Evolutionary conservation across 345 rosid species (phyloP), one percentile per base, ranked within the genome.

Genomic region (Xanthoceras sorbifolium): DNA sequence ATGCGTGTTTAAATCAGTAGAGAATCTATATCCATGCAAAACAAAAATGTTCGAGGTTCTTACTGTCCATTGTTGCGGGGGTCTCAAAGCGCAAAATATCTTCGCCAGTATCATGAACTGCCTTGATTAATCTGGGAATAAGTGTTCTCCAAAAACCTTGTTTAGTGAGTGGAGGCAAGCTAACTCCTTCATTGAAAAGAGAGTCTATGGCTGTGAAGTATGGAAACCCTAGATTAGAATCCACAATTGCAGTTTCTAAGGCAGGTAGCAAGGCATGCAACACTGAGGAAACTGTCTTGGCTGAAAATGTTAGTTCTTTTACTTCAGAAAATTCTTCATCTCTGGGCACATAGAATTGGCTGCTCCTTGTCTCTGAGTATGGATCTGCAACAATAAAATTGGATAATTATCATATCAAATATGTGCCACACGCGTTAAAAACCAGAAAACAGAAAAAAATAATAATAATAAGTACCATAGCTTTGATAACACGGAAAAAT

Each of bases 321-420:
- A 82, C 32, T 60, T 81, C 84, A 1, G 95, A 82, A 80, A 94
- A 94, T 52, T 80, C 84, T 73, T 94, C 98, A 57, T 93, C 97
- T 66, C 97, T 84, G 0, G 97, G 98, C 22, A 94, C 97, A 31
- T 93, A 94, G 55, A 89, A 34, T 20, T 5, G 28, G 3, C 74
- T 61, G 22, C 77, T 52, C 64, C 80, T 87, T 70, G 71, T 57
- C 87, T 94, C 98, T 4, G 90, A 66, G 5, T 17, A 34, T 14
- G 86, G 88, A 80, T 89, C 93, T 91, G 79, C 83, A 62, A 1
- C 26, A 40, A 3, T 28, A 28, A 23, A 57, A 11, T 36, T 6
- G 20, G 22, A 23, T 29, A 12, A 25, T 50, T 17, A 50, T 50
- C 55, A 17, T 50, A 15, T 50, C 40, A 36, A 36, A 36, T 36